Evolutionary conservation across 352 stramenopile species (phyloP).

Genomic region (Phytopythium sindhum): DNA sequence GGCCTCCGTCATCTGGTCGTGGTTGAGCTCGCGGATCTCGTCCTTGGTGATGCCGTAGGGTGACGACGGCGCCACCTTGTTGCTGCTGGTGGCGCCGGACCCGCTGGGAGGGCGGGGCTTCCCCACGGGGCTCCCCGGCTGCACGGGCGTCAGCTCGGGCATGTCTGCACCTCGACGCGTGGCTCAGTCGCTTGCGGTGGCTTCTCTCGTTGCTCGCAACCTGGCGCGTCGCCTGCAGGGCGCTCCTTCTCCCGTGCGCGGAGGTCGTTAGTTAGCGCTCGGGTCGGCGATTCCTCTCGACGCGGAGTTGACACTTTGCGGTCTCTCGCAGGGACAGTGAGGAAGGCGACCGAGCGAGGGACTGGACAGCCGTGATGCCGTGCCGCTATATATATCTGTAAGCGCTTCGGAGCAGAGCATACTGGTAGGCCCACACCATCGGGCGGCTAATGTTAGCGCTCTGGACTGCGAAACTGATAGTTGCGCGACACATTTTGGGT

Average conservation of each 20-base stretch:
- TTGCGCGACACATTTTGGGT: background rate
- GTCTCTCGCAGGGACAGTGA: background rate
- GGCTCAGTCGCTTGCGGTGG: background rate
- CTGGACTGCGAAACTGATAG: background rate
- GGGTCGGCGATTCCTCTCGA: background rate
- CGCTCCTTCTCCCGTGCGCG: no score
- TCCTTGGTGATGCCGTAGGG: conserved; percentile 72
- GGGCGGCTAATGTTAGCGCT: background rate
- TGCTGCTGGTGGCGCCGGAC: conserved; percentile 20
- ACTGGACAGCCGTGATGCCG: background rate
- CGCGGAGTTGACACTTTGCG: background rate
- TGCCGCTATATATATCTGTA: background rate
- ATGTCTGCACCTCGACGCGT: conserved; percentile 7
- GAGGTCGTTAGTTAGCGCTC: no score
- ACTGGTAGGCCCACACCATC: no score
- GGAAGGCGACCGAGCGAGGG: background rate
- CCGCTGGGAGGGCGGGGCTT: conserved; percentile 26
- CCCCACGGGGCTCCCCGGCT: conserved; percentile 16
- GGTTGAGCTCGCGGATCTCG: conserved; percentile 62
- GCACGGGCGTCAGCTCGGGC: conserved; percentile 51
- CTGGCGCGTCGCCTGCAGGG: no score
- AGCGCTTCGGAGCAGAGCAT: background rate
- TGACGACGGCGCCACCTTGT: conserved; percentile 67
- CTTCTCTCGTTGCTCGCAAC: background rate
- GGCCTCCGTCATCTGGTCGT: conserved; percentile 79